Evolutionary conservation across 2,329 filamentous ascomycete species (phyloP).

Genomic region (Aureobasidium musti): DNA sequence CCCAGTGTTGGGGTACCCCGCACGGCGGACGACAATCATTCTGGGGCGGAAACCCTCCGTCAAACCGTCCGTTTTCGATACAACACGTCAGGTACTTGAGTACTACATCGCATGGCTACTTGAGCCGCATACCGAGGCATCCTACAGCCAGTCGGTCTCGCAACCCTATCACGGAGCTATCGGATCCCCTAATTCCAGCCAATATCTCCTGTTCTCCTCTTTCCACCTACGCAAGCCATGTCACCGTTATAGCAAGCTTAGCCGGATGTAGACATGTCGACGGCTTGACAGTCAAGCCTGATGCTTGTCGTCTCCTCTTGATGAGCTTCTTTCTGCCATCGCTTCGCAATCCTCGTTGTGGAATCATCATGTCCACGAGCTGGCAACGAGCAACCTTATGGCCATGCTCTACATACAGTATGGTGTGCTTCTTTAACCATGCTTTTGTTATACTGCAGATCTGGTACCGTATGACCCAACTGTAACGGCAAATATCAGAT

Average conservation of each 20-base stretch:
- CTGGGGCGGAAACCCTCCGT: neutral
- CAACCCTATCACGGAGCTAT: neutral
- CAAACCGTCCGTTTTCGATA: slow-evolving; percentile 7
- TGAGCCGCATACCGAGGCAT: slow-evolving; percentile 17
- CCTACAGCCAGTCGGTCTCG: neutral
- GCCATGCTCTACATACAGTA: neutral
- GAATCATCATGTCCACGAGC: neutral
- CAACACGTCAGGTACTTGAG: neutral
- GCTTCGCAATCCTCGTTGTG: neutral
- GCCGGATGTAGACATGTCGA: slow-evolving; percentile 4
- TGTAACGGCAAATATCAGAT: neutral
- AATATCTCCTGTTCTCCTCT: slow-evolving; percentile 3
- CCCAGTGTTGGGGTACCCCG: slow-evolving; percentile 21
- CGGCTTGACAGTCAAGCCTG: neutral
- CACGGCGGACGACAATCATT: slow-evolving; percentile 17
- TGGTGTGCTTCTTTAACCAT: neutral
- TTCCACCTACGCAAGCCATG: slow-evolving; percentile 4
- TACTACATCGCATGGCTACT: neutral
- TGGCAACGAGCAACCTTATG: neutral
- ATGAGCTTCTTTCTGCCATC: slow-evolving; percentile 15
- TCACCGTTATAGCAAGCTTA: slow-evolving; percentile 4
- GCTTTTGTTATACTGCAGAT: neutral
- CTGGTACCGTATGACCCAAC: neutral
- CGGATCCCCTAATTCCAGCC: slow-evolving; percentile 1
- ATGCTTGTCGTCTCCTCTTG: slow-evolving; percentile 5